Percentiles rank a stretch among this genome's conserved stretches.
Evolutionary conservation across 306 rosid genomes (phyloP).

Genomic region (Spatholobus suberectus): DNA sequence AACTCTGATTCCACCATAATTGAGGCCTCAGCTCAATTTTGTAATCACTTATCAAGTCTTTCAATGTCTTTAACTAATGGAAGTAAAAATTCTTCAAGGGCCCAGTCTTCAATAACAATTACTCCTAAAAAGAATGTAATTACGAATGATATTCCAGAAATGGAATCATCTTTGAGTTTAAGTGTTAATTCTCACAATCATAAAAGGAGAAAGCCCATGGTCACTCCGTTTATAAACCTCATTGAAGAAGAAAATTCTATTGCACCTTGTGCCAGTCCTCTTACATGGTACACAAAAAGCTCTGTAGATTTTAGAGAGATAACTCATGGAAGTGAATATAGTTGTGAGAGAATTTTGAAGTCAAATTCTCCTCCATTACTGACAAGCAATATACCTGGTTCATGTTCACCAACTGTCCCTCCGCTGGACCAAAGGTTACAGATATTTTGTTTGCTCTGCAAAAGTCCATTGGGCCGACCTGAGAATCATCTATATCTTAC

Average conservation of each 20-base stretch:
- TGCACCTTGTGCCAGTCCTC: constrained; percentile 50
- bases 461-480: constrained; percentile 75
- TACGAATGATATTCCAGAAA: constrained; percentile 53
- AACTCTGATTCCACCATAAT: constrained; percentile 53
- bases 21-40: constrained; percentile 59
- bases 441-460: constrained; percentile 78
- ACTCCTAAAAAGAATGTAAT: constrained; percentile 66
- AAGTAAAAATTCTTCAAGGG: constrained; percentile 47
- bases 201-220: constrained; percentile 70
- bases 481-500: constrained; percentile 63
- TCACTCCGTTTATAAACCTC: constrained; percentile 50
- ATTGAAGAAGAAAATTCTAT: constrained; percentile 51
- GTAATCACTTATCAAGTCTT: constrained; percentile 45
- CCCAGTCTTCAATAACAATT: constrained; percentile 48
- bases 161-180: constrained; percentile 63
- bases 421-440: constrained; percentile 54
- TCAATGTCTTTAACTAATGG: constrained; percentile 38
- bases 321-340: constrained; percentile 54
- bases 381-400: constrained; percentile 35
- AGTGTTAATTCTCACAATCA: constrained; percentile 86
- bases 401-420: constrained; percentile 50
- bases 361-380: constrained; percentile 46
- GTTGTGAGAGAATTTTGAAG: constrained; percentile 41
- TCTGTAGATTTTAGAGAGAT: constrained; percentile 44
- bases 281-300: constrained; percentile 39